phyloP scores from a whole-genome alignment of 345 rosid genomes.

The Pugionium dolabratum region DNA sequence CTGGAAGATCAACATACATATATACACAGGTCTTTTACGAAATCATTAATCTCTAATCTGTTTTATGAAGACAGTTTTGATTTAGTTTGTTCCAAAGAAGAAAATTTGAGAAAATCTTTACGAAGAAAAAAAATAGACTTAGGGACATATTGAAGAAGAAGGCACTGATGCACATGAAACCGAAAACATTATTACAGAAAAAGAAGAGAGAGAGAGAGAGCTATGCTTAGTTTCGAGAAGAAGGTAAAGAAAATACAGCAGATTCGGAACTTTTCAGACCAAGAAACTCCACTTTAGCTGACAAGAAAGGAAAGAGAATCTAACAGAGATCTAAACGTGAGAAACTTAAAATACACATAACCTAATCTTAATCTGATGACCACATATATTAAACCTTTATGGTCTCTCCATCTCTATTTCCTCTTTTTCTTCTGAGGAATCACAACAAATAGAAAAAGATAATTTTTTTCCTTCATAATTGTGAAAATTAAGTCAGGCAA shows the following conservation, averaged over 20 bases:
- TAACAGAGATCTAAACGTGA: slow-evolving; percentile 34
- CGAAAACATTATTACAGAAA: slow-evolving; percentile 41
- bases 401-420: slow-evolving; percentile 4
- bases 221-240: slow-evolving; percentile 41
- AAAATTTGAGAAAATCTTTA: background rate
- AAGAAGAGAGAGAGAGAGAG: slow-evolving; percentile 28
- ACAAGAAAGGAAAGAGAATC: slow-evolving; percentile 42
- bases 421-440: slow-evolving; percentile 19
- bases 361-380: slow-evolving; percentile 15
- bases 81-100: background rate
- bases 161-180: slow-evolving; percentile 49
- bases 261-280: slow-evolving; percentile 30
- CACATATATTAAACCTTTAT: slow-evolving; percentile 5
- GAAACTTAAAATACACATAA: slow-evolving; percentile 26
- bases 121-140: slow-evolving; percentile 22
- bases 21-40: background rate
- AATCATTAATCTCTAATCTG: slow-evolving; percentile 24
- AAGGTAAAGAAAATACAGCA: slow-evolving; percentile 24
- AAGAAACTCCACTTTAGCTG: slow-evolving; percentile 30
- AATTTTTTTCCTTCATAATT: background rate
- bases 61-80: slow-evolving; percentile 8
- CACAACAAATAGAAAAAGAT: background rate
- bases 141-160: slow-evolving; percentile 8
- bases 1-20: background rate
- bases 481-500: slow-evolving; percentile 20